Evolutionary conservation across 78 protist genomes (phyloP), one percentile per base, ranked within the genome.

Genomic region (Pigoraptor vietnamica): DNA sequence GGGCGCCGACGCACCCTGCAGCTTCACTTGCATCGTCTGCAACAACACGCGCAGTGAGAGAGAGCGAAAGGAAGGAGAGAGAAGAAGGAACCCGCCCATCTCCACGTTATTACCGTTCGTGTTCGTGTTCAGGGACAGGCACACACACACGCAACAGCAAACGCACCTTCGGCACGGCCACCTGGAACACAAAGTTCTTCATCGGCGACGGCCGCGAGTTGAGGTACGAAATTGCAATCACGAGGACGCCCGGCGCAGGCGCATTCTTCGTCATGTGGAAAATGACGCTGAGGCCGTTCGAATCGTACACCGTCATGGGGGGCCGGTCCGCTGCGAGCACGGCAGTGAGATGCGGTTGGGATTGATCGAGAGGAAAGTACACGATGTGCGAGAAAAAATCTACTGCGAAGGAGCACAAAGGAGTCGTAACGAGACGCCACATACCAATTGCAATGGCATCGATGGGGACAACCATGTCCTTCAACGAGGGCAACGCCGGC

Each of bases 111-210:
- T n/a, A n/a, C n/a, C n/a, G n/a, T n/a, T n/a, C n/a, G n/a, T n/a
- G n/a, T n/a, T n/a, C n/a, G n/a, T n/a, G n/a, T n/a, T n/a, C n/a
- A n/a, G n/a, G n/a, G n/a, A n/a, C 39, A 83, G 39, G 33, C 23
- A 83, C 1, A 83, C 39, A 83, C 23, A 83, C 23, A 83, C 23
- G 33, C 25, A 34, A 6, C 2, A 6, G 23, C 25, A 83, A 19
- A 83, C 23, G 38, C 34, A 83, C 88, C 88, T 83, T 83, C 21
- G 88, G 88, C 39, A 83, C 88, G 25, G 88, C 88, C 35, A 83
- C 88, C 23, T 83, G 88, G 23, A 83, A 83, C 34, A 35, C 38
- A 35, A 83, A 83, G 39, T 83, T 35, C 23, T 10, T 83, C 39
- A 83, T 32, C 23, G 88, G 39, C 23, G 38, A 83, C 24, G 88